These are phyloP conservation scores for Claviceps lovelessii DNA, from an alignment of 2,329 filamentous ascomycete species.

Conservation along the genomic window DNA sequence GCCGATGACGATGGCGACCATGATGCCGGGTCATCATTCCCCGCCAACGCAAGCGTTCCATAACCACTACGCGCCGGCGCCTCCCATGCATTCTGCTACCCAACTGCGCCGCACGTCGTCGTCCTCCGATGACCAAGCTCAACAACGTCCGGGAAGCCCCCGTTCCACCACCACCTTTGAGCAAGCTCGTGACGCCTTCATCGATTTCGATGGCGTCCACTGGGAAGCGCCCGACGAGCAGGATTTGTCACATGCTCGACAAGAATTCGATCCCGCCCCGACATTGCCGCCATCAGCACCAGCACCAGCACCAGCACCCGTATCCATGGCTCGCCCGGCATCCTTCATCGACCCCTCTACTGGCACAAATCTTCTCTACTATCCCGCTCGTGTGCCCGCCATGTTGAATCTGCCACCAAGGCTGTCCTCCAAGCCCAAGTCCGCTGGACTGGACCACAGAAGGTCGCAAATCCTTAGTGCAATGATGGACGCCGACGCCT, in stretches of 20 bases:
- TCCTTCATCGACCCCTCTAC: constrained; percentile 50
- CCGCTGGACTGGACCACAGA: constrained; percentile 50
- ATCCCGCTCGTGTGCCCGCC: constrained; percentile 84
- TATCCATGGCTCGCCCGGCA: constrained; percentile 28
- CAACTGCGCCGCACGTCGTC: background rate
- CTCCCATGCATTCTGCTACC: background rate
- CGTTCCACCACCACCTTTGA: constrained; percentile 48
- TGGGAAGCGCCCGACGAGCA: constrained; percentile 41
- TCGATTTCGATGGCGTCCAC: constrained; percentile 71
- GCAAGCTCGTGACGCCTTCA: constrained; percentile 54
- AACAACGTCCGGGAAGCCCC: constrained; percentile 26
- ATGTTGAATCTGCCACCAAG: constrained; percentile 88
- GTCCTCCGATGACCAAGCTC: constrained; percentile 4
- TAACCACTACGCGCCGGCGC: background rate
- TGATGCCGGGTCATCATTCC: constrained; percentile 16
- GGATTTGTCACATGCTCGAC: constrained; percentile 11
- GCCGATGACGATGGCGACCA: no score
- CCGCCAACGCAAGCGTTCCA: constrained; percentile 3
- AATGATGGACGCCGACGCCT: constrained; percentile 26
- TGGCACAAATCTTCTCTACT: constrained; percentile 77
- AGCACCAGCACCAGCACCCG: constrained; percentile 8
- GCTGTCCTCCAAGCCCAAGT: constrained; percentile 58
- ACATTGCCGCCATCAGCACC: background rate
- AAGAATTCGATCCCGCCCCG: constrained; percentile 7
- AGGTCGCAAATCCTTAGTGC: constrained; percentile 58